Conservation (phyloP, 2,329 filamentous ascomycete genomes). For the Alternaria sp. region DNA sequence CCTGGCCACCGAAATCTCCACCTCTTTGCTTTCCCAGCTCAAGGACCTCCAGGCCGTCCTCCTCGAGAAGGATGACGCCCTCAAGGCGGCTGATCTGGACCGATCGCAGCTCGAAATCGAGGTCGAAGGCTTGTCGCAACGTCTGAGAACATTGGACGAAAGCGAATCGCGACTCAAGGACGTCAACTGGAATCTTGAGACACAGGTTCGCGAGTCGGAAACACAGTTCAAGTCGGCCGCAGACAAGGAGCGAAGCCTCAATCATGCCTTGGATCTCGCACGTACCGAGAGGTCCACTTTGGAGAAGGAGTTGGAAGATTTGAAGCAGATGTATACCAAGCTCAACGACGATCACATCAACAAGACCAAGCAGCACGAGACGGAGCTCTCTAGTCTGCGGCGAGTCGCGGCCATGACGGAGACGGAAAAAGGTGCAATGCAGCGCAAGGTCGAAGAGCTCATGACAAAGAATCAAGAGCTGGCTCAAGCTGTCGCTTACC, state of each 20-base stretch:
- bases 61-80: slow-evolving; percentile 83
- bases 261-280: slow-evolving; percentile 71
- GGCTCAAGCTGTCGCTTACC: slow-evolving; percentile 79
- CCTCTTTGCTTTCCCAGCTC: slow-evolving; percentile 90
- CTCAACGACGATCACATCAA: slow-evolving; percentile 80
- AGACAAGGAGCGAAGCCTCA: slow-evolving; percentile 83
- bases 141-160: slow-evolving; percentile 84
- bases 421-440: slow-evolving; percentile 76
- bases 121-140: slow-evolving; percentile 77
- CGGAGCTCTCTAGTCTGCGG: slow-evolving; percentile 83
- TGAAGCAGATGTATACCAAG: slow-evolving; percentile 79
- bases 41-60: slow-evolving; percentile 86
- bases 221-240: slow-evolving; percentile 75
- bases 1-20: slow-evolving; percentile 97
- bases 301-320: slow-evolving; percentile 89
- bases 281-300: slow-evolving; percentile 77
- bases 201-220: slow-evolving; percentile 83
- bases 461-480: slow-evolving; percentile 90
- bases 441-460: slow-evolving; percentile 86
- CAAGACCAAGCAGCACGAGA: slow-evolving; percentile 81
- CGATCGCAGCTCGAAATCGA: slow-evolving; percentile 84
- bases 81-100: slow-evolving; percentile 76
- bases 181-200: slow-evolving; percentile 97
- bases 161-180: slow-evolving; percentile 97
- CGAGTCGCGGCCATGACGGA: slow-evolving; percentile 81